Conservation (phyloP, 179 eudicot species). For the Monotropa hypopitys region DNA sequence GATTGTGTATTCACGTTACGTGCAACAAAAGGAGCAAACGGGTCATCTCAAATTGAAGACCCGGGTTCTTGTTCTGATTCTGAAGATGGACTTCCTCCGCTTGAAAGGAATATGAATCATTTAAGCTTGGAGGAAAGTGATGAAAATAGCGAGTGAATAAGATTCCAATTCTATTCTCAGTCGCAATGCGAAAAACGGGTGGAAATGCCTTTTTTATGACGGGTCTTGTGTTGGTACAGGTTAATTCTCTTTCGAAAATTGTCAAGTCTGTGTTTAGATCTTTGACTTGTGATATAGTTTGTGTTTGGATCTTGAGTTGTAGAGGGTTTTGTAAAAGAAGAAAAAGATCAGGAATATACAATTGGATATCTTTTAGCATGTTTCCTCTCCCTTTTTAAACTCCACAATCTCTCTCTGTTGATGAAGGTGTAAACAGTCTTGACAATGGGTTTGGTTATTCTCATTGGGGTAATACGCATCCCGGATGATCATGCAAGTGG, state of each 20-base stretch:
- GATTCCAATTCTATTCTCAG: neutral
- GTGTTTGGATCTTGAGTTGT: neutral
- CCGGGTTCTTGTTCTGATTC: constrained; percentile 44
- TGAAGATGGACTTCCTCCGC: constrained; percentile 86
- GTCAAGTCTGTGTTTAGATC: neutral
- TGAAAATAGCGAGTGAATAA: constrained; percentile 33
- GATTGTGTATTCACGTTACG: neutral
- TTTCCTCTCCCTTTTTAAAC: too few species aligned
- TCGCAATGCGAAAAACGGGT: neutral
- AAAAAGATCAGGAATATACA: too few species aligned
- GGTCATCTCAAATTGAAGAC: constrained; percentile 16
- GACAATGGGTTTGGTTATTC: too few species aligned
- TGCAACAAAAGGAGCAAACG: constrained; percentile 9
- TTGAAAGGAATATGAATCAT: constrained; percentile 75
- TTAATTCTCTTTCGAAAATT: neutral
- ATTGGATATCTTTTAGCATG: too few species aligned
- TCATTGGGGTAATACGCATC: too few species aligned
- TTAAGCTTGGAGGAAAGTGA: constrained; percentile 42
- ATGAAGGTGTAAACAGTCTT: too few species aligned
- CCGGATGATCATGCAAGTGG: too few species aligned
- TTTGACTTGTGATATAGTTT: too few species aligned
- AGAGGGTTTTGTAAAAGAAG: too few species aligned
- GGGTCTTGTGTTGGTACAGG: neutral
- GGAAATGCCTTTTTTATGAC: neutral
- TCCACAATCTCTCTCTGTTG: too few species aligned